Base-by-base conservation (phyloP, 345 rosid genomes). In the Eucalyptus rudis region DNA sequence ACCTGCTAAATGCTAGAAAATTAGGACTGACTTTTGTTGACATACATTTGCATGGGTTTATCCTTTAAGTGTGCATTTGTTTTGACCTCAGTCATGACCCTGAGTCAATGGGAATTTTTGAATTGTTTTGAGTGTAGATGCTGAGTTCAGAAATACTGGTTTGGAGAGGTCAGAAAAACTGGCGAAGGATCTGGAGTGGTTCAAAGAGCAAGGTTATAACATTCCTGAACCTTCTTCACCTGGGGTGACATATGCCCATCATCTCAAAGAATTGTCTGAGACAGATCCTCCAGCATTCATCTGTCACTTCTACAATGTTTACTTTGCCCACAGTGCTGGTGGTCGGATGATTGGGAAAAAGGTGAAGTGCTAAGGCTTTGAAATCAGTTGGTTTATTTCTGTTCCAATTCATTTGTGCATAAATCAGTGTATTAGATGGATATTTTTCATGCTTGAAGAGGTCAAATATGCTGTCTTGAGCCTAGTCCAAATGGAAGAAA, bases 341-440 rank as follows among this genome's bases (percentile, higher is more conserved):
- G 99, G 99, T 62, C 95, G 97, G 86, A 96, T 98, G 98, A 98
- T 98, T 89, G 99, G 98, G 88, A 96, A 91, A 92, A 98, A 95
- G 97, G 99, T 97, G 94, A 45, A 19, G 12, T 2, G 7, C 45
- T 19, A 81, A 79, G 47, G 83, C 50, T 49, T 40, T 31, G 59
- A 88, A 45, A 25, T 88, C 87, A 4, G 43, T 62, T 1, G 36
- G 33, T 64, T 17, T 85, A 40, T 43, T 43, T 88, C 3, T 49
- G 68, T 20, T 8, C 13, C 29, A 15, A 24, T 59, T 49, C 12
- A 49, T 71, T n/a, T 47, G 29, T 88, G 71, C 54, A 27, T 88
- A 51, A 71, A 33, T 71, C 27, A 71, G 44, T 33, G 81, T 71
- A 9, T 33, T 36, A 36, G 81, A 71, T 36, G 81, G 10, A 86